Conservation (phyloP, 2,329 filamentous ascomycete genomes). For the Aureobasidium vineae region DNA sequence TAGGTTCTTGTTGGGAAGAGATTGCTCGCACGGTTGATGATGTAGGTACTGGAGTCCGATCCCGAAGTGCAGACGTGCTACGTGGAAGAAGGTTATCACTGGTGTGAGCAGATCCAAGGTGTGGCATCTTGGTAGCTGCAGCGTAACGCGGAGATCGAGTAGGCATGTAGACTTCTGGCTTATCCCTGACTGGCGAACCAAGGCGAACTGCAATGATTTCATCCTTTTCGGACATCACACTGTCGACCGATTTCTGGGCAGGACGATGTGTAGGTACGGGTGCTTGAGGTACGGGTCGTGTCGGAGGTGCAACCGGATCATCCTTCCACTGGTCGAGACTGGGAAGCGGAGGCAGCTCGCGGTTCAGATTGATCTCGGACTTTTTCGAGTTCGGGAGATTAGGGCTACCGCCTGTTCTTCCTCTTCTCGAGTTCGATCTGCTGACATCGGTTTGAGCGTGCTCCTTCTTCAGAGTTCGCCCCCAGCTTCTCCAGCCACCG, state of each 20-base stretch:
- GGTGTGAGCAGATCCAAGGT: constrained; percentile 18
- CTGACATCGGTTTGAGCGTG: constrained; percentile 11
- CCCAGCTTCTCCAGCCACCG: constrained; percentile 23
- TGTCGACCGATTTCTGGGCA: constrained; percentile 20
- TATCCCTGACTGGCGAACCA: constrained; percentile 31
- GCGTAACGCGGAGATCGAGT: constrained; percentile 27
- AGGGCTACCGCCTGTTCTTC: not conserved
- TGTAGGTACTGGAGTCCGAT: not conserved
- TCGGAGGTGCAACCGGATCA: constrained; percentile 27
- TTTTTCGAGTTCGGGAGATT: constrained; percentile 8
- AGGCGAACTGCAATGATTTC: constrained; percentile 31
- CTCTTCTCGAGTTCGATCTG: constrained; percentile 22
- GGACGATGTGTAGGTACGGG: constrained; percentile 14
- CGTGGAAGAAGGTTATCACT: constrained; percentile 26
- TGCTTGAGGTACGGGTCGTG: not conserved
- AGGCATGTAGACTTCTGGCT: constrained; percentile 29
- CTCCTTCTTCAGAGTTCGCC: constrained; percentile 14
- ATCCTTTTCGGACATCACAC: constrained; percentile 27
- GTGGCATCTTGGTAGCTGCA: not conserved
- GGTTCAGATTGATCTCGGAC: constrained; percentile 44
- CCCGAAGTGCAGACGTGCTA: constrained; percentile 12
- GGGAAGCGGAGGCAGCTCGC: constrained; percentile 50
- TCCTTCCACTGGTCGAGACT: constrained; percentile 45
- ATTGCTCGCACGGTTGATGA: not conserved
- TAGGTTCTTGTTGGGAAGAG: not conserved